Conservation (phyloP, 306 rosid species). For the Malus domestica region DNA sequence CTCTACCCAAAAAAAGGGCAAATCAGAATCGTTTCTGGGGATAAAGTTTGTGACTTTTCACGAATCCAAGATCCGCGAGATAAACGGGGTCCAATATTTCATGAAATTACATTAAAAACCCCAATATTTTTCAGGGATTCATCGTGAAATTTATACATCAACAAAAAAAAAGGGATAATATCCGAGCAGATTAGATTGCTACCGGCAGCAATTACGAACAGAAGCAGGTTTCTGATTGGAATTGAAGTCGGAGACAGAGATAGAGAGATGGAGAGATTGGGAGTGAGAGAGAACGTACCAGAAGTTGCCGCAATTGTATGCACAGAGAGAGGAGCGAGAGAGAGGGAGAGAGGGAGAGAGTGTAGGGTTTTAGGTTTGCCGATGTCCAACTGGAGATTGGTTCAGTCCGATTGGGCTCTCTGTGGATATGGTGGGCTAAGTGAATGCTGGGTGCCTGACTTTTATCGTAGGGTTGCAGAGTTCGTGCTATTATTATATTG, state of each 20-base stretch:
- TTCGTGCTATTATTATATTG: neutral
- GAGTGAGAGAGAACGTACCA: neutral
- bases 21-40: neutral
- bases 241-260: neutral
- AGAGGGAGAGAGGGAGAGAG: neutral
- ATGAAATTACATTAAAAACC: neutral
- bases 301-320: slow-evolving; percentile 5
- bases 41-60: neutral
- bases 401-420: neutral
- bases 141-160: neutral
- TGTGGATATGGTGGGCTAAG: neutral
- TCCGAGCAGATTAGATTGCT: neutral
- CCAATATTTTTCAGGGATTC: neutral
- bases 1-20: neutral
- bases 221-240: neutral
- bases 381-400: neutral
- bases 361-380: slow-evolving; percentile 5
- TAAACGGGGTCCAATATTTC: neutral
- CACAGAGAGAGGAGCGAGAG: neutral
- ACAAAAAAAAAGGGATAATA: neutral
- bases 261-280: neutral
- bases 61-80: neutral
- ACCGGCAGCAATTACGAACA: neutral
- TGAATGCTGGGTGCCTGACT: neutral
- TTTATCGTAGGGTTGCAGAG: neutral